Percentiles rank a stretch among this genome's conserved stretches.
These are phyloP conservation scores for Hypoxylon cercidicola DNA, from an alignment of 495 filamentous ascomycete species.

Conservation along the genomic window DNA sequence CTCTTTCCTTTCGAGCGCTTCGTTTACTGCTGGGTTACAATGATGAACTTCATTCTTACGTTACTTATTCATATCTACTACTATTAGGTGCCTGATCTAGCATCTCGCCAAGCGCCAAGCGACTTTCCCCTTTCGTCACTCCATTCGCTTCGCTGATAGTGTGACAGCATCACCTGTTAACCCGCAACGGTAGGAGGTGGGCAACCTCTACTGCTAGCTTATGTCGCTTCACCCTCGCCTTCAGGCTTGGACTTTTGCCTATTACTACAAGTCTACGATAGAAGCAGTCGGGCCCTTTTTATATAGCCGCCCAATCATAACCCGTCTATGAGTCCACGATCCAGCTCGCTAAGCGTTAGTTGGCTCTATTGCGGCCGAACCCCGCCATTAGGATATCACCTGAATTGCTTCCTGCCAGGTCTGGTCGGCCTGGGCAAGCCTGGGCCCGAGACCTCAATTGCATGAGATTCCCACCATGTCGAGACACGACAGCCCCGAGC, in stretches of 20 bases:
- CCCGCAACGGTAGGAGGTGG: neutral
- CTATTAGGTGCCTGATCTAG: too few species aligned
- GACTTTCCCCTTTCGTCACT: conserved; percentile 12
- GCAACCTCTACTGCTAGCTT: neutral
- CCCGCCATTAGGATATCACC: conserved; percentile 30
- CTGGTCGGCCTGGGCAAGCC: conserved; percentile 30
- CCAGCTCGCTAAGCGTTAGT: conserved; percentile 23
- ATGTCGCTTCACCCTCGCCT: conserved; percentile 7
- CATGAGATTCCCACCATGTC: conserved; percentile 33
- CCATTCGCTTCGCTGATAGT: conserved; percentile 5
- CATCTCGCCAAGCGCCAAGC: conserved; percentile 1
- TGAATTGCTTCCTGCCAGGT: conserved; percentile 31
- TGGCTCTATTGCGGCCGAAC: conserved; percentile 24
- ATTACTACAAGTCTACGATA: conserved; percentile 28
- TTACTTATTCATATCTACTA: conserved; percentile 12
- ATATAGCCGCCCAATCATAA: conserved; percentile 42
- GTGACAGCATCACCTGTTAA: conserved; percentile 10
- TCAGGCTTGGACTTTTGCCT: conserved; percentile 32
- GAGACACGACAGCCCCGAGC: conserved; percentile 29
- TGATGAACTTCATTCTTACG: conserved; percentile 24
- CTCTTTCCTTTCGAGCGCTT: conserved; percentile 12
- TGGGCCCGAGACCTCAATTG: conserved; percentile 25
- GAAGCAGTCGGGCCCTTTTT: conserved; percentile 18
- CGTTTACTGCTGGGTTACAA: conserved; percentile 14
- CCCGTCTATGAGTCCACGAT: conserved; percentile 31